Conservation (phyloP, 331 rosid genomes). For the Acacia pycnantha region DNA sequence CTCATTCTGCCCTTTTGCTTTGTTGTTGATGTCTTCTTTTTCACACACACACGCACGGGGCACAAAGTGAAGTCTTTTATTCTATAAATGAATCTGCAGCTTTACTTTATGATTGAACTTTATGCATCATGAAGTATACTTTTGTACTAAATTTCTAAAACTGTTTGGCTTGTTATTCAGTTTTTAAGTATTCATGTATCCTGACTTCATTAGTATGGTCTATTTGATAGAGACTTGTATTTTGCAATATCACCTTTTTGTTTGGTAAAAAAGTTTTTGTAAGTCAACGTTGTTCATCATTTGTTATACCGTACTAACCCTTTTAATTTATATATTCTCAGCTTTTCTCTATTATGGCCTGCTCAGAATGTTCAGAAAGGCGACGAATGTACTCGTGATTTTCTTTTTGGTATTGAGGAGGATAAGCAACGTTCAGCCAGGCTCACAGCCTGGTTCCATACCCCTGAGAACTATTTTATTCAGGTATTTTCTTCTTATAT, state of each 20-base stretch:
- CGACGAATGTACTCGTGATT: constrained; percentile 85
- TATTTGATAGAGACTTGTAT: not conserved
- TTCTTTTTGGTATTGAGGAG: constrained; percentile 86
- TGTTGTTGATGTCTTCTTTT: not conserved
- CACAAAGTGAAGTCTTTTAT: constrained; percentile 13
- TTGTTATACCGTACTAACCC: constrained; percentile 3
- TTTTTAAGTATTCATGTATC: constrained; percentile 2
- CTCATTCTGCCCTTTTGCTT: constrained; percentile 12
- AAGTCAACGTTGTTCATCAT: not conserved
- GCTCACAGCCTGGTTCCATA: constrained; percentile 92
- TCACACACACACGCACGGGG: not conserved
- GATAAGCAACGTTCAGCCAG: constrained; percentile 90
- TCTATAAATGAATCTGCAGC: constrained; percentile 6
- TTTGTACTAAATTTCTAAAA: not conserved
- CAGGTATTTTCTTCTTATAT: constrained; percentile 49
- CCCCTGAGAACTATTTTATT: constrained; percentile 77
- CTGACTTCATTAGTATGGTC: constrained; percentile 13
- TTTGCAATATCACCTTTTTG: not conserved
- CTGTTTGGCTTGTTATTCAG: not conserved
- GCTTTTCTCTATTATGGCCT: constrained; percentile 90
- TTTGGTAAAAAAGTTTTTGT: not conserved
- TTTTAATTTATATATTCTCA: constrained; percentile 38
- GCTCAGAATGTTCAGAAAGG: constrained; percentile 57
- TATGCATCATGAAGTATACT: constrained; percentile 8
- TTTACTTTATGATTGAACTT: constrained; percentile 17